Conservation (phyloP, 179 eudicot genomes). For the Camellia oleifera region DNA sequence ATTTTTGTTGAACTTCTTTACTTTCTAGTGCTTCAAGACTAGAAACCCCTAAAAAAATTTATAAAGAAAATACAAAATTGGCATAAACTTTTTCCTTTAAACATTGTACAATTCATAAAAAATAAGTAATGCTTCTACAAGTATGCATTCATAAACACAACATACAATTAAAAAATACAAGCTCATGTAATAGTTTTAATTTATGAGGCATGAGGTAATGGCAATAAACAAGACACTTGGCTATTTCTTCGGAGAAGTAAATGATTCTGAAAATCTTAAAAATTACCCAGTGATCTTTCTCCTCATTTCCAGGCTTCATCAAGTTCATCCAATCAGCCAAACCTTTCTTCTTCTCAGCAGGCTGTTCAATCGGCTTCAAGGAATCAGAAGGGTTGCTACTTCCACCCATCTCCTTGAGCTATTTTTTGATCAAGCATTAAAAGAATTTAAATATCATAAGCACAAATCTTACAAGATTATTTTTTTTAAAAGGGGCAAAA, state of each 20-base stretch:
- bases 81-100: not conserved
- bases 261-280: not conserved
- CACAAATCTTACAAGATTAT: not conserved
- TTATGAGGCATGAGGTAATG: not conserved
- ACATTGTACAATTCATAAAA: not conserved
- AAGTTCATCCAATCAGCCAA: conserved; percentile 57
- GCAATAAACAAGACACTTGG: not conserved
- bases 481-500: not conserved
- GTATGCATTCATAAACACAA: not conserved
- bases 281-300: conserved; percentile 81
- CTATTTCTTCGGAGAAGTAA: not conserved
- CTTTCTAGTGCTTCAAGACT: no score
- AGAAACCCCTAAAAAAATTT: not conserved
- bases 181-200: not conserved
- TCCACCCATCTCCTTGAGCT: conserved; percentile 86
- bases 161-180: not conserved
- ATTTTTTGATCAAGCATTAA: conserved; percentile 15
- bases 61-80: not conserved
- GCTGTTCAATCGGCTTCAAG: conserved; percentile 45
- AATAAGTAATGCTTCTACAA: not conserved
- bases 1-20: no score
- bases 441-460: not conserved
- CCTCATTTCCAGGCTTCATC: conserved; percentile 69
- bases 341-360: conserved; percentile 76
- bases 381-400: conserved; percentile 56